Base-by-base conservation (phyloP, 306 rosid genomes). In the Prosopis cineraria region DNA sequence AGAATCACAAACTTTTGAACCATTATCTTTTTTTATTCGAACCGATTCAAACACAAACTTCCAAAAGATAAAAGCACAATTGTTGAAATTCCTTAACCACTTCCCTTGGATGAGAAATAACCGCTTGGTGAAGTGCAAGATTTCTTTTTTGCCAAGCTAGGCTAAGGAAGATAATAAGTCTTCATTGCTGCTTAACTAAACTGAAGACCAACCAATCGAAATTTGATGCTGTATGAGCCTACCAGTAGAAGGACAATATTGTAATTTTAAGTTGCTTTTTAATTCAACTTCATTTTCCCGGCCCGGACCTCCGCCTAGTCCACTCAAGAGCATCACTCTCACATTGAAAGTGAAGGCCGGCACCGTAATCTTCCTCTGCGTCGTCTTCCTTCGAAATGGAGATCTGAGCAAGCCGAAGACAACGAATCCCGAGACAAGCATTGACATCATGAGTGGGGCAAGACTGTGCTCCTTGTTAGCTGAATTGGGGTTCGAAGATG, bases 401-500 rank as follows among this genome's bases (percentile, higher is more conserved):
- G 68, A 73, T 53, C 73, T 50, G 47, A 25, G 19, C 10, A 10
- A 30, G 39, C 10, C 7, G 8, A 25, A 40, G n/a, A 11, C 3
- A 53, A 31, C 33, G 22, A 17, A 10, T 5, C 3, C 31, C 19
- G 22, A 70, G 8, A 12, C 3, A 16, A n/a, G 47, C 20, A 52
- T 36, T 36, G 56, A n/a, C 56, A 2, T 48, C 16, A 86, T 95
- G 98, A 95, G 98, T 40, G 96, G 96, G 9, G 80, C 82, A 14
- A 75, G 90, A 70, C 79, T 91, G 1, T 95, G 97, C 77, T 50
- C 85, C 0, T 76, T 95, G 87, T 72, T 95, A 17, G 81, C 80
- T 20, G 98, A 95, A 82, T 78, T 95, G 64, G 98, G 98, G 31
- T 95, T 67, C 77, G 80, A 81, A 72, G 91, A 84, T 2, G 85